These are phyloP conservation scores for Cladophialophora immunda DNA, from an alignment of 2,329 filamentous ascomycete species.

Conservation along the genomic window DNA sequence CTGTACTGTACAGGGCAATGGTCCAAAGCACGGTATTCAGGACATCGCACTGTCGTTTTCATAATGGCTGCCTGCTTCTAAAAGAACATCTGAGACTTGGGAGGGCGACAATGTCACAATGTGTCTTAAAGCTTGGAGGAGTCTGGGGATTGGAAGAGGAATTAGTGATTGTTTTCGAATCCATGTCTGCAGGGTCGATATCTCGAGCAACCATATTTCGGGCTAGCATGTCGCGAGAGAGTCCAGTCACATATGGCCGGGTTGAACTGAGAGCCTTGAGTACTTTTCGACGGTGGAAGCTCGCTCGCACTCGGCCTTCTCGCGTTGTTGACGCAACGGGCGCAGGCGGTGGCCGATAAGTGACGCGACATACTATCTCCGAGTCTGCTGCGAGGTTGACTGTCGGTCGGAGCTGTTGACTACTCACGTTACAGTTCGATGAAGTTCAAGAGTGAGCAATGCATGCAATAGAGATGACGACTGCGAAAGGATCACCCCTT, in stretches of 20 bases:
- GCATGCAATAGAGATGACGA: neutral
- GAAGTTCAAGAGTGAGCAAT: neutral
- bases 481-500: neutral
- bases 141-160: neutral
- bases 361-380: neutral
- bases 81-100: too few relatives aligned
- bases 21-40: too few relatives aligned
- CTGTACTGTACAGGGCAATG: too few relatives aligned
- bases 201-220: neutral
- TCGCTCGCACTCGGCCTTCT: too few relatives aligned
- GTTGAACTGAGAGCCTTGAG: neutral
- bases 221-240: too few relatives aligned
- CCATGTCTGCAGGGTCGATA: neutral
- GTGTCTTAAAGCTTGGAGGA: neutral
- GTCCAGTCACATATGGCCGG: neutral
- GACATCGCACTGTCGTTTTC: too few relatives aligned
- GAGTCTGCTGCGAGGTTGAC: neutral
- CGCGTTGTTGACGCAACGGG: neutral
- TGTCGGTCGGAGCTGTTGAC: too few relatives aligned
- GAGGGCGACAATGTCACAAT: too few relatives aligned
- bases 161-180: neutral
- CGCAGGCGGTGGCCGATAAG: neutral
- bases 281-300: neutral
- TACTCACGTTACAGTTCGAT: neutral
- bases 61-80: too few relatives aligned